phyloP scores from a whole-genome alignment of 73 alveolate genomes.

The Paramecium sexaurelia region DNA sequence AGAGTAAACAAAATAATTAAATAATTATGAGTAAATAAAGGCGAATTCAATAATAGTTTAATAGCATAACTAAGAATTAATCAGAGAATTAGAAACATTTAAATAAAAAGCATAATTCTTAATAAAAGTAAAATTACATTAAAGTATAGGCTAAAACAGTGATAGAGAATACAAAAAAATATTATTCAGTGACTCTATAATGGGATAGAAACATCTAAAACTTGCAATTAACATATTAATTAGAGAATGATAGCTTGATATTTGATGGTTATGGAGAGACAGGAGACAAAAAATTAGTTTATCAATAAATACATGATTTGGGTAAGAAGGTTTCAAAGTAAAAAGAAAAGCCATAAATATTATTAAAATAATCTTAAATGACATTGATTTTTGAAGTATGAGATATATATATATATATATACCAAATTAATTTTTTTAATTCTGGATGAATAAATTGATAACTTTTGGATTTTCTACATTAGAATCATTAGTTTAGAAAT shows the following conservation, averaged over 20 bases:
- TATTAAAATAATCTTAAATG: neutral
- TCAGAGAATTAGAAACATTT: neutral
- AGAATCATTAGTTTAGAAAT: neutral
- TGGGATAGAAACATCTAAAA: neutral
- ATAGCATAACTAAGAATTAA: neutral
- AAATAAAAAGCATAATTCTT: neutral
- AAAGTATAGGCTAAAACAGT: neutral
- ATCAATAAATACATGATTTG: neutral
- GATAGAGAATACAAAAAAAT: neutral
- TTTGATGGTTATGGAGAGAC: constrained; percentile 1
- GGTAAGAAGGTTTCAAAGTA: neutral
- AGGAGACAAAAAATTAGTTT: neutral
- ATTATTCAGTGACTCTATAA: neutral
- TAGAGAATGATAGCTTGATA: neutral
- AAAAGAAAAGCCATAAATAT: neutral
- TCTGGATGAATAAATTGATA: constrained; percentile 25
- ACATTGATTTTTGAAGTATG: neutral
- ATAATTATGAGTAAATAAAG: neutral
- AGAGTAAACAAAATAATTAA: neutral
- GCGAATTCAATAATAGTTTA: neutral
- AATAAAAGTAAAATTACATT: neutral
- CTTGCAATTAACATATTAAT: neutral
- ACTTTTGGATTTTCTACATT: constrained; percentile 17
- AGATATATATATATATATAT: neutral
- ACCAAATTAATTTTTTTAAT: constrained; percentile 1